Percentiles rank a stretch among this genome's conserved stretches.
Conservation (phyloP, 768 basidiomycete species). For the Mycena vulgaris region DNA sequence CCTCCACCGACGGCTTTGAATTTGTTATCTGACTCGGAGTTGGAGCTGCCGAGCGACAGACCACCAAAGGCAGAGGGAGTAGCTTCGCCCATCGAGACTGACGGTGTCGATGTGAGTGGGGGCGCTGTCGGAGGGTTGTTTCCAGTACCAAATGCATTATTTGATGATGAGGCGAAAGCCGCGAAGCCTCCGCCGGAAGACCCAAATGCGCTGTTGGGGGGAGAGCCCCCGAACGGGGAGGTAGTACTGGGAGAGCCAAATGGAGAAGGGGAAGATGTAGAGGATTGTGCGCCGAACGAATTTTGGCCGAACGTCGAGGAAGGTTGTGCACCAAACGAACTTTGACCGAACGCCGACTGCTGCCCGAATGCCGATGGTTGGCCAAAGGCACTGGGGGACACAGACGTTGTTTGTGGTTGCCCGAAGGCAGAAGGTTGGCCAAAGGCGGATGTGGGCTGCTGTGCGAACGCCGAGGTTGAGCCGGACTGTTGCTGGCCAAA, state of each 20-base stretch:
- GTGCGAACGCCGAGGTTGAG: neutral
- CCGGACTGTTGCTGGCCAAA: slow-evolving; percentile 47
- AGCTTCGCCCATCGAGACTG: slow-evolving; percentile 49
- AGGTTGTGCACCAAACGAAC: slow-evolving; percentile 47
- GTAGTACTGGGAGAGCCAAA: slow-evolving; percentile 47
- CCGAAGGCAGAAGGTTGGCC: slow-evolving; percentile 51
- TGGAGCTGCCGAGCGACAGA: slow-evolving; percentile 48
- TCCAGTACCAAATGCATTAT: slow-evolving; percentile 49
- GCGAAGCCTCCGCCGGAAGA: slow-evolving; percentile 43
- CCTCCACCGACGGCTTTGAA: slow-evolving; percentile 38
- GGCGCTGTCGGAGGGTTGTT: slow-evolving; percentile 33
- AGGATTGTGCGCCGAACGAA: slow-evolving; percentile 48
- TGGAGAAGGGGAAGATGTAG: slow-evolving; percentile 49
- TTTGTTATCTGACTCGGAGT: slow-evolving; percentile 41
- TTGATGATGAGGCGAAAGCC: slow-evolving; percentile 48
- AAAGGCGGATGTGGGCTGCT: slow-evolving; percentile 45
- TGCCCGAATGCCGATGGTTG: slow-evolving; percentile 55
- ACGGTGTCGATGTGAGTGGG: slow-evolving; percentile 35
- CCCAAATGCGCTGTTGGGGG: slow-evolving; percentile 44
- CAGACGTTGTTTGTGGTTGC: slow-evolving; percentile 43
- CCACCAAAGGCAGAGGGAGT: slow-evolving; percentile 48
- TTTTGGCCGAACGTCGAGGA: slow-evolving; percentile 50
- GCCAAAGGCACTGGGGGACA: slow-evolving; percentile 46
- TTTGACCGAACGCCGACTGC: slow-evolving; percentile 53
- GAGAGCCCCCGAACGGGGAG: slow-evolving; percentile 50